phyloP scores from a whole-genome alignment of 1,284 basidiomycete genomes.

The Rhodofomes roseus region DNA sequence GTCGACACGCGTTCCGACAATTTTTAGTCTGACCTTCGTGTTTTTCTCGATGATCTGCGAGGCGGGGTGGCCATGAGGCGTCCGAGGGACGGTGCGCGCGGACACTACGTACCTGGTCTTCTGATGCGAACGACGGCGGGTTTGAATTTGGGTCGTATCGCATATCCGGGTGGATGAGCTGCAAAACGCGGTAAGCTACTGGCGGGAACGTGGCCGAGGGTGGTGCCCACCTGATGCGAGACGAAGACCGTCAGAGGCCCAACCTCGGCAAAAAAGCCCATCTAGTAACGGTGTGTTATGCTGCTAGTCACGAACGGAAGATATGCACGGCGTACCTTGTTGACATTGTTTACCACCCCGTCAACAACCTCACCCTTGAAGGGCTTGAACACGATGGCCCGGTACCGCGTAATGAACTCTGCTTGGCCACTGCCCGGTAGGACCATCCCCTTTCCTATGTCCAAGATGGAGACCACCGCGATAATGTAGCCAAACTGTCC shows the following conservation, averaged over 20 bases:
- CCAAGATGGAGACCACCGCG: slow-evolving; percentile 86
- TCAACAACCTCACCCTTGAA: slow-evolving; percentile 99
- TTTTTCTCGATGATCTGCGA: slow-evolving; percentile 92
- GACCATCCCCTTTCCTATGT: slow-evolving; percentile 90
- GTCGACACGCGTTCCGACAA: slow-evolving; percentile 95
- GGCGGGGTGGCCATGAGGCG: not conserved
- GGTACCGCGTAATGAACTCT: slow-evolving; percentile 88
- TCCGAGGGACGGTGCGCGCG: not conserved
- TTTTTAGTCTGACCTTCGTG: slow-evolving; percentile 88
- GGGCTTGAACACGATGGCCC: slow-evolving; percentile 94
- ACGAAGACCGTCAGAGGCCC: slow-evolving; percentile 92
- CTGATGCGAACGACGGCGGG: slow-evolving; percentile 87
- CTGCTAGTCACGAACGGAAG: not conserved
- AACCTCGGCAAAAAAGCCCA: slow-evolving; percentile 97
- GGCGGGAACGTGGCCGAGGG: not conserved
- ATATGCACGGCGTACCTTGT: slow-evolving; percentile 63
- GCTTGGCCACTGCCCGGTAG: slow-evolving; percentile 91
- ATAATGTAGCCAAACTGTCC: slow-evolving; percentile 98
- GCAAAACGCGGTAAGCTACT: slow-evolving; percentile 2
- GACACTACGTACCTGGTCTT: slow-evolving; percentile 64
- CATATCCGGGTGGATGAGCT: slow-evolving; percentile 93
- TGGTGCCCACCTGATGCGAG: slow-evolving; percentile 79
- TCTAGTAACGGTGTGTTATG: slow-evolving; percentile 46
- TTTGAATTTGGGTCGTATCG: slow-evolving; percentile 91
- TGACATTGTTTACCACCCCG: slow-evolving; percentile 93